phyloP scores from a whole-genome alignment of 2,329 filamentous ascomycete species.

The Rachicladosporium sp. region DNA sequence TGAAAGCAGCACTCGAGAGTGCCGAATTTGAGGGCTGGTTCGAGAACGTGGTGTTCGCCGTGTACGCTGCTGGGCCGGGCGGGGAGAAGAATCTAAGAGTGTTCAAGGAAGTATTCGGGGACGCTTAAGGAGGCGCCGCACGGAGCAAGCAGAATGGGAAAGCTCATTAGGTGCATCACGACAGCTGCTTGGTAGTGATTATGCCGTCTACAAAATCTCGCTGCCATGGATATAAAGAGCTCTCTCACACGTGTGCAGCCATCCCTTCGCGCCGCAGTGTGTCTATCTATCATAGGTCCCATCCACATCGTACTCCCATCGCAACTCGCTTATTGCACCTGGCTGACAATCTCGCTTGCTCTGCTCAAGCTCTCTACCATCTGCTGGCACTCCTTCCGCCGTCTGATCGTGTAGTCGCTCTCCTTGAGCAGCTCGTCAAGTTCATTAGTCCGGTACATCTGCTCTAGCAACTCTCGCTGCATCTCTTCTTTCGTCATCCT shows the following conservation, averaged over 20 bases:
- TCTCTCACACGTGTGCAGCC: no score
- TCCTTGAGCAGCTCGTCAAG: constrained; percentile 94
- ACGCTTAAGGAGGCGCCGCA: no score
- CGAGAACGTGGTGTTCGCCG: constrained; percentile 4
- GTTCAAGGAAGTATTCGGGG: background rate
- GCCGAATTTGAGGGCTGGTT: constrained; percentile 5
- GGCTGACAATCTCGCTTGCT: constrained; percentile 91
- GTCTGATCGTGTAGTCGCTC: constrained; percentile 87
- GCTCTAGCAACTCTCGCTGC: constrained; percentile 91
- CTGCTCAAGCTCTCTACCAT: constrained; percentile 91
- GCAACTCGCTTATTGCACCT: constrained; percentile 42
- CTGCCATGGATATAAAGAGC: no score
- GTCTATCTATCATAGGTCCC: no score
- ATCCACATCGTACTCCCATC: no score
- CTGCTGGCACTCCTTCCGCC: constrained; percentile 95
- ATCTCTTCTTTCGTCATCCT: constrained; percentile 96
- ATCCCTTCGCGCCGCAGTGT: no score
- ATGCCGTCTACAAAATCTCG: no score
- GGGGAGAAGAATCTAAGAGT: constrained; percentile 2
- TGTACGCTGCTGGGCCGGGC: background rate
- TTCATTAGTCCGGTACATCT: constrained; percentile 88
- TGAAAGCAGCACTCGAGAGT: background rate
- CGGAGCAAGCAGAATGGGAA: no score
- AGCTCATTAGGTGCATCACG: no score
- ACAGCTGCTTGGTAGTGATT: background rate